A percentile compares a stretch with the other conserved stretches of the same genome.
Evolutionary conservation across 2,329 filamentous ascomycete species (phyloP).

Genomic region (Fusarium sororula): DNA sequence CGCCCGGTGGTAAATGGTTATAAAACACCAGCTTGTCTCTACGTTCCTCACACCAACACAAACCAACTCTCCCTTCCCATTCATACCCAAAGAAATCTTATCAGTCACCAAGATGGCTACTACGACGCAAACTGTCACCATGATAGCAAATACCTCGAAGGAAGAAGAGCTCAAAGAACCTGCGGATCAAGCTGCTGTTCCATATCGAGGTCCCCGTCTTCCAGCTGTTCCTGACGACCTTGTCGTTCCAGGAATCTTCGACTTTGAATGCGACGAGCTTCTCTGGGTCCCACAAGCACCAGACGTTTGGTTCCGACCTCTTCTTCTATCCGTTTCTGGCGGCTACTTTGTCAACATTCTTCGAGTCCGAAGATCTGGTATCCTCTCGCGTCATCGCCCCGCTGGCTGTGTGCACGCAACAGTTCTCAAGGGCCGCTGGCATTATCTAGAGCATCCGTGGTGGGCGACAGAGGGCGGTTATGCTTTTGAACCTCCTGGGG

Average conservation of each 20-base stretch:
- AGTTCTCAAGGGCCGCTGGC: neutral
- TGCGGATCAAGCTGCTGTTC: neutral
- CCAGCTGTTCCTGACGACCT: neutral
- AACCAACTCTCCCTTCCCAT: neutral
- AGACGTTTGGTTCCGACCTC: neutral
- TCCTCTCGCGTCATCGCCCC: slow-evolving; percentile 47
- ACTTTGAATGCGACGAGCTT: neutral
- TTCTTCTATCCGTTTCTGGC: neutral
- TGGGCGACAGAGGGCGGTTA: neutral
- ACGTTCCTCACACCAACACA: neutral
- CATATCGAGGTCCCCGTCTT: neutral
- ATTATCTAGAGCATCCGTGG: neutral
- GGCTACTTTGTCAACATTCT: neutral
- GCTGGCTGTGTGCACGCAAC: slow-evolving; percentile 28
- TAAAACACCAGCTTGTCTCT: neutral
- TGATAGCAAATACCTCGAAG: neutral
- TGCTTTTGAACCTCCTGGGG: slow-evolving; percentile 30
- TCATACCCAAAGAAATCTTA: neutral
- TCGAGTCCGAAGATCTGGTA: slow-evolving; percentile 24
- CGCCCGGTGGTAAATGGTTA: neutral
- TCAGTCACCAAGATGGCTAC: neutral
- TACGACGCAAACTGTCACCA: neutral
- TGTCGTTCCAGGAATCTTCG: neutral
- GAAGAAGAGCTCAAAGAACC: neutral
- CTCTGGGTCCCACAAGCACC: neutral